phyloP scores from a whole-genome alignment of 2,329 filamentous ascomycete genomes.

The Xylariaceae sp. region DNA sequence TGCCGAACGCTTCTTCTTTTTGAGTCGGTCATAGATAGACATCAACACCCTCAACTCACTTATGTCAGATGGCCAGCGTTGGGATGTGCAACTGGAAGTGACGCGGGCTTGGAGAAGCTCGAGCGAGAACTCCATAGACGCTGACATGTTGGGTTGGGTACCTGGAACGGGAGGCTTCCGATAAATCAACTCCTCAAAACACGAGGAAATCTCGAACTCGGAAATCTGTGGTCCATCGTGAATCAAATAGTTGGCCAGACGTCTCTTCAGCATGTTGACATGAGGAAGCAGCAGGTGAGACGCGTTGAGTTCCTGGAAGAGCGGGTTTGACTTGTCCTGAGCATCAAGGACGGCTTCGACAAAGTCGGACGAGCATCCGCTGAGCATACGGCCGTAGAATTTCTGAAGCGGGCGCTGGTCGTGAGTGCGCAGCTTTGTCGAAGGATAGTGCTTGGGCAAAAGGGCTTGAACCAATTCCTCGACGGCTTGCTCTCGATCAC shows the following conservation, averaged over 20 bases:
- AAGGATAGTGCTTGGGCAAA: constrained; percentile 16
- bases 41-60: constrained; percentile 10
- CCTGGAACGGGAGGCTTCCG: constrained; percentile 6
- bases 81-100: neutral
- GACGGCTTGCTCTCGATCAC: constrained; percentile 9
- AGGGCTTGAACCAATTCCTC: constrained; percentile 15
- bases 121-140: constrained; percentile 15
- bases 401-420: constrained; percentile 16
- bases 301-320: constrained; percentile 10
- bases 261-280: constrained; percentile 11
- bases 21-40: constrained; percentile 12
- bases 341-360: constrained; percentile 10
- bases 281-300: constrained; percentile 8
- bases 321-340: constrained; percentile 13
- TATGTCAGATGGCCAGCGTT: constrained; percentile 10
- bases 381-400: constrained; percentile 11
- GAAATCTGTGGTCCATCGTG: constrained; percentile 12
- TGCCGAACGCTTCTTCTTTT: constrained; percentile 1
- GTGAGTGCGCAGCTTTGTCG: constrained; percentile 5
- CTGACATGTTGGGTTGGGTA: constrained; percentile 10
- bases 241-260: constrained; percentile 10
- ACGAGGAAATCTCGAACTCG: constrained; percentile 6
- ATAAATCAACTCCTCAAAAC: constrained; percentile 10
- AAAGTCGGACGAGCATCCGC: constrained; percentile 15
- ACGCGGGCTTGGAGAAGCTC: constrained; percentile 13